Conservation (phyloP, 345 rosid species). For the Eucalyptus tenuipes region DNA sequence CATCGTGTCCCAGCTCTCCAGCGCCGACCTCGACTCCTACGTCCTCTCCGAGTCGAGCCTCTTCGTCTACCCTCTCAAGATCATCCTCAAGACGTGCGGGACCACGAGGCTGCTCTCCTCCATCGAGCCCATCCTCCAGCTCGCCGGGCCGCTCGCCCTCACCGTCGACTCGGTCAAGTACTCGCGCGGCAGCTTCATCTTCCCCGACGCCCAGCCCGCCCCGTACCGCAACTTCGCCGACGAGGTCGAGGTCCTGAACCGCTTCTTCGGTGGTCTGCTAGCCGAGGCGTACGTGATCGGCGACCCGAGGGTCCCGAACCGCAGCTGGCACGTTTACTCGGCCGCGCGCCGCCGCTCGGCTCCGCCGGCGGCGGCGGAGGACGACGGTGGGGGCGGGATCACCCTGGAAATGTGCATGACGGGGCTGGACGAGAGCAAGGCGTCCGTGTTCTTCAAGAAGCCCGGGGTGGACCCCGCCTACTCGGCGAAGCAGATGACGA, state of each 20-base stretch:
- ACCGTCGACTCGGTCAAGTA: slow-evolving; percentile 30
- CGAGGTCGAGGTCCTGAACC: slow-evolving; percentile 42
- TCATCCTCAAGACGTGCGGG: slow-evolving; percentile 74
- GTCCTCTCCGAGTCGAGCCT: slow-evolving; percentile 84
- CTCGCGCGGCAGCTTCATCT: slow-evolving; percentile 79
- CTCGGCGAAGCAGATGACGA: slow-evolving; percentile 42
- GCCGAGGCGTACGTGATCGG: slow-evolving; percentile 39
- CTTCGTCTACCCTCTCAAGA: slow-evolving; percentile 45
- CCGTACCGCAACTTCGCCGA: slow-evolving; percentile 72
- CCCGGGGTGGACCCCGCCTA: background rate
- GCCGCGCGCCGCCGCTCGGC: background rate
- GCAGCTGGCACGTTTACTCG: slow-evolving; percentile 60
- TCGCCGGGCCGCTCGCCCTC: slow-evolving; percentile 33
- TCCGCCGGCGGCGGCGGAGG: background rate
- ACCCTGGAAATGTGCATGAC: slow-evolving; percentile 80
- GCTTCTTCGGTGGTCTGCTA: slow-evolving; percentile 22
- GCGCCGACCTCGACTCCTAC: slow-evolving; percentile 53
- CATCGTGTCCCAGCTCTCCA: slow-evolving; percentile 51
- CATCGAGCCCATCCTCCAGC: slow-evolving; percentile 29
- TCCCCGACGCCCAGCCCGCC: slow-evolving; percentile 55
- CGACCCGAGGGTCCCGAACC: slow-evolving; percentile 8
- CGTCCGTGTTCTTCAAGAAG: slow-evolving; percentile 40
- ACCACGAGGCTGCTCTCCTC: slow-evolving; percentile 65
- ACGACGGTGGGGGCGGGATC: background rate
- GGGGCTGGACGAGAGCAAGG: slow-evolving; percentile 41